phyloP scores from a whole-genome alignment of 306 rosid genomes.

The Ormosia emarginata region DNA sequence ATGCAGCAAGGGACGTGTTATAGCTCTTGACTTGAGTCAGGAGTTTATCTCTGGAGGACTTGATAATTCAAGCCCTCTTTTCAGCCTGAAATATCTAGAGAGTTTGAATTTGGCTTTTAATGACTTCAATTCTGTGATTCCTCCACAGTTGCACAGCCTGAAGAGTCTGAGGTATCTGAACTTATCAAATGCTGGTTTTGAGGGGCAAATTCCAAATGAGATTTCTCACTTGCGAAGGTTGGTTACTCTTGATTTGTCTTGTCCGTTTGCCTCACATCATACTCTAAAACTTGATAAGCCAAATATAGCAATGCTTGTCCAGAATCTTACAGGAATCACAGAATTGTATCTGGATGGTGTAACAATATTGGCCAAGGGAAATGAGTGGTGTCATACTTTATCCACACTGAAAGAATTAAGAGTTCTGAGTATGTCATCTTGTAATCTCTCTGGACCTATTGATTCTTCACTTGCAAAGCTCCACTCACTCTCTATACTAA shows the following conservation, averaged over 20 bases:
- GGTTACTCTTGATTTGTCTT: slow-evolving; percentile 35
- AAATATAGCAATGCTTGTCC: slow-evolving; percentile 2
- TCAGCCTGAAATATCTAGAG: not conserved
- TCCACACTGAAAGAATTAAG: not conserved
- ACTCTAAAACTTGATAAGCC: not conserved
- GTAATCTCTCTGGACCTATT: slow-evolving; percentile 40
- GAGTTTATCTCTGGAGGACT: not conserved
- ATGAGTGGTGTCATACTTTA: slow-evolving; percentile 40
- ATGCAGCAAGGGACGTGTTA: slow-evolving; percentile 9
- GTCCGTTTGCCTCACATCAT: not conserved
- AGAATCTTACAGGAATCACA: slow-evolving; percentile 27
- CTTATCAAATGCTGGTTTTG: slow-evolving; percentile 34
- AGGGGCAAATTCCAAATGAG: slow-evolving; percentile 30
- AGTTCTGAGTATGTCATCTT: slow-evolving; percentile 34
- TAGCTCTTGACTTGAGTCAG: not conserved
- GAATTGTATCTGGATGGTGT: slow-evolving; percentile 50
- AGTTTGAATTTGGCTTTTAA: slow-evolving; percentile 31
- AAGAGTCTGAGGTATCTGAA: slow-evolving; percentile 27
- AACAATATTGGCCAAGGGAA: slow-evolving; percentile 17
- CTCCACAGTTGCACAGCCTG: not conserved
- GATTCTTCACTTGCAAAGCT: slow-evolving; percentile 30
- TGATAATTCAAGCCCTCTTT: not conserved
- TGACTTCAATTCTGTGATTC: not conserved
- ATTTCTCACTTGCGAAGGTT: slow-evolving; percentile 28
- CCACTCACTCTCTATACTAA: not conserved